Conservation (phyloP, 345 rosid species). For the Psidium friedrichsthalianum region DNA sequence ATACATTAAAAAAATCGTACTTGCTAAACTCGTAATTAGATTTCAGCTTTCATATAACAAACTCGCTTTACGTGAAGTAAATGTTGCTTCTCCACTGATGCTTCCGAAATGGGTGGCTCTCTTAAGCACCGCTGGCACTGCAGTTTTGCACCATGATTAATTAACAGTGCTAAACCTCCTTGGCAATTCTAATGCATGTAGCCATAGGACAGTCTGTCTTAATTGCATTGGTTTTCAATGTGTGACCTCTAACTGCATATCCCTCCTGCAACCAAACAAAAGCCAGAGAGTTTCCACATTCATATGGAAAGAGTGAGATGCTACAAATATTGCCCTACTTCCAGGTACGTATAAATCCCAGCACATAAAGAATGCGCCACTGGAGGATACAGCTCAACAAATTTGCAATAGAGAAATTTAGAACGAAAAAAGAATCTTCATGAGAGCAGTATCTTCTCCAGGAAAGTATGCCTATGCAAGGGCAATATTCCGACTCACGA, state of each 20-base stretch:
- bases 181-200: constrained; percentile 43
- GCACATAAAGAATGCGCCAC: background rate
- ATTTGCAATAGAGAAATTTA: background rate
- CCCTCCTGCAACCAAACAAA: constrained; percentile 52
- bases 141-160: background rate
- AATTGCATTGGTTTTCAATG: constrained; percentile 48
- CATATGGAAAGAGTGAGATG: background rate
- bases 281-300: background rate
- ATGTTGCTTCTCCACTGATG: background rate
- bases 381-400: background rate
- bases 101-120: background rate
- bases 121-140: background rate
- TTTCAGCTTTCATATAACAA: background rate
- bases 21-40: background rate
- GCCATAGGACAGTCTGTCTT: constrained; percentile 71
- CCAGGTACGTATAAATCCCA: background rate
- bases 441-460: background rate
- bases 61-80: background rate
- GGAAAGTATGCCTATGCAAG: background rate
- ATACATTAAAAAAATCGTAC: background rate
- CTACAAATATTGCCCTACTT: background rate
- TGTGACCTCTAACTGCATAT: constrained; percentile 71
- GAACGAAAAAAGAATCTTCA: background rate
- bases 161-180: constrained; percentile 11
- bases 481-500: background rate